phyloP scores from a whole-genome alignment of 2,329 filamentous ascomycete species.

The Gyromitra esculenta region DNA sequence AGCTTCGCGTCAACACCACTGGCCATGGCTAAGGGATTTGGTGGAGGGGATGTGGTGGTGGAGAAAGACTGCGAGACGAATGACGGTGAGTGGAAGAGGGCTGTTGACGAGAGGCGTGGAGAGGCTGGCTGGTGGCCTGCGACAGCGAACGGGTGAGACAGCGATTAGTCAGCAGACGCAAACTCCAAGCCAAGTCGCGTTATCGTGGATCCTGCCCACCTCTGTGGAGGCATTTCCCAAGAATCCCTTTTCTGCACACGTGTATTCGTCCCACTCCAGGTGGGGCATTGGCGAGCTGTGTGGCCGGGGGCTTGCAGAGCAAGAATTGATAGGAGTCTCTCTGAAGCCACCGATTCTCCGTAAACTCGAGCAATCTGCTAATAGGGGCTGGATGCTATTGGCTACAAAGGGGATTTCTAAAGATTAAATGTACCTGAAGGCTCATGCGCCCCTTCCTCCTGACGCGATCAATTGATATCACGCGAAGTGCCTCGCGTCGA shows the following conservation, averaged over 20 bases:
- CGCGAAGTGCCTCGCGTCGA: not conserved
- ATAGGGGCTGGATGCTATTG: no score
- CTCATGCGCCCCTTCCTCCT: no score
- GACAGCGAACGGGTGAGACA: constrained; percentile 25
- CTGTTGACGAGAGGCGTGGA: constrained; percentile 21
- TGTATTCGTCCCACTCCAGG: not conserved
- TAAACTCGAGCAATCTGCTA: no score
- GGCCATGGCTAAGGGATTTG: constrained; percentile 20
- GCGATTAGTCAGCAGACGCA: constrained; percentile 39
- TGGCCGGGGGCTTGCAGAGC: no score
- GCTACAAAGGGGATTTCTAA: no score
- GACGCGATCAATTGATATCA: not conserved
- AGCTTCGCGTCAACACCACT: constrained; percentile 68
- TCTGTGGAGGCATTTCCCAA: not conserved
- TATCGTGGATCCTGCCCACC: constrained; percentile 3
- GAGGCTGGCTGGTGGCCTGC: constrained; percentile 7
- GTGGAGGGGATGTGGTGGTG: not conserved
- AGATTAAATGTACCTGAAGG: no score
- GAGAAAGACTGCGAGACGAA: constrained; percentile 21
- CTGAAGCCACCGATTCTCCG: no score
- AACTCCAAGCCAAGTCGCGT: constrained; percentile 1
- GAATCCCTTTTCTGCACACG: not conserved
- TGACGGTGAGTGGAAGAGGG: constrained; percentile 28
- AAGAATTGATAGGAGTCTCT: no score
- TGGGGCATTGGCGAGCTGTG: not conserved